phyloP scores from a whole-genome alignment of 2,329 filamentous ascomycete genomes.

The Sporothrix protearum region DNA sequence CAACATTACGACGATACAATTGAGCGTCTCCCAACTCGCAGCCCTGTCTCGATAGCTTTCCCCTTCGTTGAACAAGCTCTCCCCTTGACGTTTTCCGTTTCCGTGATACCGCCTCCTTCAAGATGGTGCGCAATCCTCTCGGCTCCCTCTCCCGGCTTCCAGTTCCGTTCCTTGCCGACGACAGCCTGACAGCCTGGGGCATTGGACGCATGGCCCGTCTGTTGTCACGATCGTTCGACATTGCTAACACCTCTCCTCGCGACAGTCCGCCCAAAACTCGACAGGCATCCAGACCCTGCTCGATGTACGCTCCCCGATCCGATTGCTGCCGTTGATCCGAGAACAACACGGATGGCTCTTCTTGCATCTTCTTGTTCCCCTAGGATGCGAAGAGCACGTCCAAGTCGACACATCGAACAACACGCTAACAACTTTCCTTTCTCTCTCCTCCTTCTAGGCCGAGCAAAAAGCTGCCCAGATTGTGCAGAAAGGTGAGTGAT shows the following conservation, averaged over 20 bases:
- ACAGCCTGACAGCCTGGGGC: too few species aligned
- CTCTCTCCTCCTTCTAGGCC: constrained; percentile 54
- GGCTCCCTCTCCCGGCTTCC: too few species aligned
- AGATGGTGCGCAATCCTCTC: constrained; percentile 5
- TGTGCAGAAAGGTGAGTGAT: constrained; percentile 78
- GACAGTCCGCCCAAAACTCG: constrained; percentile 94
- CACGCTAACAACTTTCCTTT: not conserved
- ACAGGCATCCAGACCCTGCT: constrained; percentile 97
- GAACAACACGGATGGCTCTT: not conserved
- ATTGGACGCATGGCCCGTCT: not conserved
- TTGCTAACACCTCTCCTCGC: not conserved
- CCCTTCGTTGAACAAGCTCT: not conserved
- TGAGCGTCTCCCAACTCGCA: not conserved
- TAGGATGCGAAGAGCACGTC: too few species aligned
- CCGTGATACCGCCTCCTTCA: not conserved
- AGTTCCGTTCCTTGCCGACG: not conserved
- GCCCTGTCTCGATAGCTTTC: not conserved
- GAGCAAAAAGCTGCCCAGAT: constrained; percentile 99
- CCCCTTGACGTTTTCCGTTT: not conserved
- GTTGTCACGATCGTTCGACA: too few species aligned
- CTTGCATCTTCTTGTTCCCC: not conserved
- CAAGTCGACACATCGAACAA: too few species aligned
- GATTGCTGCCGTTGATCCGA: not conserved
- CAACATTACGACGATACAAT: not conserved
- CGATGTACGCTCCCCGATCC: constrained; percentile 63